Base-by-base conservation (phyloP, 805 yeast genomes). In the Ogataea methanolica region DNA sequence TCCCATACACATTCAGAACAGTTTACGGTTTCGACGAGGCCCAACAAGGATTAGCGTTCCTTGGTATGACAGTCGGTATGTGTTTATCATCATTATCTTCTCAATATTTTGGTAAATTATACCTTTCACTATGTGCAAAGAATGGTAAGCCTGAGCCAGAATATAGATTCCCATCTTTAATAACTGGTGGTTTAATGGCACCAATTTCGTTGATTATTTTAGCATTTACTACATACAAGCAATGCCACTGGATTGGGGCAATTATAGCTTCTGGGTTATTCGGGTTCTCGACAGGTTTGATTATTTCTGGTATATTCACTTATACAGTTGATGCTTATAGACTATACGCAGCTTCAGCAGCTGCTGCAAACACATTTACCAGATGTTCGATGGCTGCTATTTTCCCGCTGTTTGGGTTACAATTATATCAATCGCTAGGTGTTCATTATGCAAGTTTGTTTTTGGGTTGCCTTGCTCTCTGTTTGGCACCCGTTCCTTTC, bases 11-110 rank as follows among this genome's bases (percentile, higher is more conserved):
- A 9, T 81, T 82, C 58, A 61, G 59, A 17, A 73, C 68, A 47
- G 78, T 78, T 31, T 83, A 79, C 58, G 67, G 70, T 14, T 83
- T 78, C 62, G 59, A 64, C 16, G 63, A 71, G 43, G 80, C 82
- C 53, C 75, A 73, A 29, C 80, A 79, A 35, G 91, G 88, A 39
- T 69, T 83, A 43, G 79, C 86, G 2, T 87, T 84, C 63, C 56
- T 85, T 37, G 80, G 86, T 5, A 65, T 80, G 68, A 65, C 78
- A 36, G 65, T 73, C 33, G 87, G 86, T 39, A 69, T 76, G 56
- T 42, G 73, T 3, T 23, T 72, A 12, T 82, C 80, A 2, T 75
- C 79, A 4, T 41, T 51, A 2, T 52, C 63, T 16, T 62, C 70
- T 36, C 60, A 52, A 33, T 64, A 67, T 49, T 54, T 60, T 40